Base-by-base conservation (phyloP, 2,329 filamentous ascomycete species). In the Fusarium incarnatum region DNA sequence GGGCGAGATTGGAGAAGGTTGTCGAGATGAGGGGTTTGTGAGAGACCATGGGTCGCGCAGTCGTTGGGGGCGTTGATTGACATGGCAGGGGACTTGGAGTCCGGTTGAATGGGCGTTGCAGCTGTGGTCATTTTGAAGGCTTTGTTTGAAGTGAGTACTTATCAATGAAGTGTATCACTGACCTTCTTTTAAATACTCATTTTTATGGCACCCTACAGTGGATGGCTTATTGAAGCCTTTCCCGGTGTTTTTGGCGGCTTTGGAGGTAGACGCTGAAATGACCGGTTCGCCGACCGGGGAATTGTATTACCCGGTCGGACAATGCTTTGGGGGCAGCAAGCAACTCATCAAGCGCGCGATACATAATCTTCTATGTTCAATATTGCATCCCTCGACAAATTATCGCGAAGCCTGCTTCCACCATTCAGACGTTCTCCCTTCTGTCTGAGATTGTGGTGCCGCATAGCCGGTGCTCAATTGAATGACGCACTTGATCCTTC, bases 11-110 rank as follows among this genome's bases (percentile, higher is more conserved):
- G 66, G 15, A 70, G 61, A 52, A 69, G 58, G 3, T 27, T 22
- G 16, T 69, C 47, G 16, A 67, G 66, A 37, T 70, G 50, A 30
- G 67, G 66, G 20, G 67, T 70, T 8, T 44, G 37, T 4, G 56
- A 65, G 8, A 46, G n/a, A 13, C 40, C 50, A 6, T 70, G 56
- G 20, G 57, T 34, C 25, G 25, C 23, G 12, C 66, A 69, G 8
- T 60, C 22, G 4, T 58, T 46, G 40, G 60, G 15, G 32, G 34
- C 15, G 60, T n/a, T 28, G 22, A 49, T 34, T n/a, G 59, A 48
- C 30, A 15, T 7, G 9, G 13, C 18, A 18, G 46, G 27, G 18
- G 37, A 13, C 25, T 49, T 49, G 20, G 37, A 22, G 15, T 57
- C 44, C 2, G 25, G 9, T 7, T 40, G 25, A 28, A 41, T 28